These are phyloP conservation scores for Claviceps lovelessii DNA, from an alignment of 2,329 filamentous ascomycete genomes.

Conservation along the genomic window DNA sequence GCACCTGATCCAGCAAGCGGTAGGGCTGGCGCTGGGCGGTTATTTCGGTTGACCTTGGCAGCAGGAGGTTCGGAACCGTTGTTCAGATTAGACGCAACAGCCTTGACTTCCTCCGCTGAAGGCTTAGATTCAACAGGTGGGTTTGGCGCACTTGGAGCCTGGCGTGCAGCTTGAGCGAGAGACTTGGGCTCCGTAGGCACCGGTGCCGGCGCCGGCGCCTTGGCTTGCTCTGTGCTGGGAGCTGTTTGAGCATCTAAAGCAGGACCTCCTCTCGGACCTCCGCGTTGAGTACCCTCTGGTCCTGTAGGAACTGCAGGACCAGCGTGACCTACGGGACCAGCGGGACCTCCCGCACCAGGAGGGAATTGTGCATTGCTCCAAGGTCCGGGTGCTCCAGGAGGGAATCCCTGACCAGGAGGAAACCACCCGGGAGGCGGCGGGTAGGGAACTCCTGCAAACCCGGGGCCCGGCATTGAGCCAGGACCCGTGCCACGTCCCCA, in stretches of 20 bases:
- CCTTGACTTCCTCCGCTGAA: conserved; percentile 30
- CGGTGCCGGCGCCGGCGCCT: conserved; percentile 31
- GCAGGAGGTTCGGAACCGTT: conserved; percentile 25
- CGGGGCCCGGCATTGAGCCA: conserved; percentile 42
- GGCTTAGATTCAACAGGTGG: conserved; percentile 58
- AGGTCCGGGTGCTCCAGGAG: conserved; percentile 36
- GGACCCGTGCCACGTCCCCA: conserved; percentile 39
- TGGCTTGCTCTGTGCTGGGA: conserved; percentile 34
- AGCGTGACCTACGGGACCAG: neutral
- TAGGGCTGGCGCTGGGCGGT: conserved; percentile 49
- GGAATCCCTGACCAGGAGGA: conserved; percentile 62
- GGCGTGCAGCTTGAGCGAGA: conserved; percentile 30
- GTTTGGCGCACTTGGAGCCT: conserved; percentile 39
- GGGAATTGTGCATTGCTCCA: conserved; percentile 48
- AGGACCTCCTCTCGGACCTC: conserved; percentile 30
- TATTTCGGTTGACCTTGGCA: conserved; percentile 19
- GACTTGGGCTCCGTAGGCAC: conserved; percentile 39
- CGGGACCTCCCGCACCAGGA: conserved; percentile 26
- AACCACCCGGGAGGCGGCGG: conserved; percentile 68
- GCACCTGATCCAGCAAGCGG: conserved; percentile 39
- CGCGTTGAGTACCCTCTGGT: conserved; percentile 40
- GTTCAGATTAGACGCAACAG: conserved; percentile 27
- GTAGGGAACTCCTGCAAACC: conserved; percentile 62
- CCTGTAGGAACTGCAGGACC: conserved; percentile 35
- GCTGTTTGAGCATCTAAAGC: conserved; percentile 30